These are phyloP conservation scores for Alnus rubra DNA, from an alignment of 306 rosid species.

Conservation along the genomic window DNA sequence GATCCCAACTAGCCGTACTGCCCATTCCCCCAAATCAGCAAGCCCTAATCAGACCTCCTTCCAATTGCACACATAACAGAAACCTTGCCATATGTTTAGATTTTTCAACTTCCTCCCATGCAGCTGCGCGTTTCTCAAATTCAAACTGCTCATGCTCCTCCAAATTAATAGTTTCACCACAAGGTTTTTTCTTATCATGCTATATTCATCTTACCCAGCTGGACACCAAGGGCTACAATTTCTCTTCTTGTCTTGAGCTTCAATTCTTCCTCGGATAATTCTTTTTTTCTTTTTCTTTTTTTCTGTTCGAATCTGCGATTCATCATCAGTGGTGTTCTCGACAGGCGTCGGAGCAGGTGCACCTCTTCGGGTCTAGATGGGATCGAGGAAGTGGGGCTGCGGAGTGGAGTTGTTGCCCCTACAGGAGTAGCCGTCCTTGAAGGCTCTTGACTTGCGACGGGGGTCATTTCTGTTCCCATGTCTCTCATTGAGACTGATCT, in stretches of 20 bases:
- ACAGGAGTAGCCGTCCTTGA: slow-evolving; percentile 86
- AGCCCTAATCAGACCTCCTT: too few species aligned
- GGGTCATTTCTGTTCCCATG: slow-evolving; percentile 99
- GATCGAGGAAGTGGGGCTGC: slow-evolving; percentile 78
- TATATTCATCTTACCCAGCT: slow-evolving; percentile 91
- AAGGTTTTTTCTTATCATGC: slow-evolving; percentile 43
- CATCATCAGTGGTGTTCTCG: slow-evolving; percentile 33
- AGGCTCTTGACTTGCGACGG: slow-evolving; percentile 89
- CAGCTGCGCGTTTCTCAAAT: slow-evolving; percentile 72
- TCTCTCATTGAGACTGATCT: slow-evolving; percentile 97
- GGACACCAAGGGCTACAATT: slow-evolving; percentile 87
- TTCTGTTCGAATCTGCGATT: slow-evolving; percentile 35
- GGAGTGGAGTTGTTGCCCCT: slow-evolving; percentile 76
- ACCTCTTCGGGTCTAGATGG: slow-evolving; percentile 81
- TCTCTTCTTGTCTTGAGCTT: slow-evolving; percentile 87
- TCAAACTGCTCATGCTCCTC: slow-evolving; percentile 61
- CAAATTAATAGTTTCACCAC: slow-evolving; percentile 25
- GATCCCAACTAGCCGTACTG: too few species aligned
- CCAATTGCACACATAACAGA: too few species aligned
- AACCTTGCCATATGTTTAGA: slow-evolving; percentile 84
- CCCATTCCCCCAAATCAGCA: too few species aligned
- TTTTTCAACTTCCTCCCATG: slow-evolving; percentile 92
- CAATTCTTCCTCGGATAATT: slow-evolving; percentile 80
- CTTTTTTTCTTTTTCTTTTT: slow-evolving; percentile 38
- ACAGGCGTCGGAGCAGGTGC: slow-evolving; percentile 71